These are phyloP conservation scores for Oenanthe sinensis DNA, from an alignment of 129 eudicot genomes.

Conservation along the genomic window DNA sequence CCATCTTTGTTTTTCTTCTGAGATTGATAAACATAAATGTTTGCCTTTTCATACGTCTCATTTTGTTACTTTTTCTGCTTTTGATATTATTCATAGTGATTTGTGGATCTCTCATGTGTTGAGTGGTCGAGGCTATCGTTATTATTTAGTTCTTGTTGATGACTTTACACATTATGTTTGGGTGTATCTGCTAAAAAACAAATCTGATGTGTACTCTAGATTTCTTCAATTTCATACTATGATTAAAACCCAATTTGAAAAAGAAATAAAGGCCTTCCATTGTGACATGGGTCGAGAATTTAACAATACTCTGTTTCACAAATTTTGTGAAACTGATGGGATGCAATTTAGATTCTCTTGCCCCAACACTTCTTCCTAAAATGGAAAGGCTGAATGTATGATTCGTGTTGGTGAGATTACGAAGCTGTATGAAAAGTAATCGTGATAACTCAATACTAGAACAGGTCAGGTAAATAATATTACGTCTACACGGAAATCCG, in stretches of 20 bases:
- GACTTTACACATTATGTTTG: background rate
- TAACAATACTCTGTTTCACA: too few relatives aligned
- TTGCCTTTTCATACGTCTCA: background rate
- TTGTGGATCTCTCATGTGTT: background rate
- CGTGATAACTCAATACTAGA: too few relatives aligned
- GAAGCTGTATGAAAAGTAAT: too few relatives aligned
- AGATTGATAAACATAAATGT: background rate
- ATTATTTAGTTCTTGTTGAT: background rate
- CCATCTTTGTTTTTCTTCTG: too few relatives aligned
- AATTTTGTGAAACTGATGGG: background rate
- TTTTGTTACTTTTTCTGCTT: background rate
- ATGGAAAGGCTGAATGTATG: background rate
- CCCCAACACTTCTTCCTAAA: background rate
- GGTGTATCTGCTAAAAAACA: background rate
- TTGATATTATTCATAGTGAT: too few relatives aligned
- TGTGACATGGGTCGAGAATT: background rate
- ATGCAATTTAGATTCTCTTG: background rate
- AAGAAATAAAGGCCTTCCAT: background rate
- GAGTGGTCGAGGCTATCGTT: background rate
- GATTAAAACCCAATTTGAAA: background rate
- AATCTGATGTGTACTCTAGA: background rate
- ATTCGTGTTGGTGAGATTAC: too few relatives aligned
- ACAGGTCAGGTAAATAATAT: too few relatives aligned
- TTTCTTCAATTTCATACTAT: too few relatives aligned
- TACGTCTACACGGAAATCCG: too few relatives aligned